These are phyloP conservation scores for Cladobotryum mycophilum DNA, from an alignment of 2,329 filamentous ascomycete species.

Conservation along the genomic window DNA sequence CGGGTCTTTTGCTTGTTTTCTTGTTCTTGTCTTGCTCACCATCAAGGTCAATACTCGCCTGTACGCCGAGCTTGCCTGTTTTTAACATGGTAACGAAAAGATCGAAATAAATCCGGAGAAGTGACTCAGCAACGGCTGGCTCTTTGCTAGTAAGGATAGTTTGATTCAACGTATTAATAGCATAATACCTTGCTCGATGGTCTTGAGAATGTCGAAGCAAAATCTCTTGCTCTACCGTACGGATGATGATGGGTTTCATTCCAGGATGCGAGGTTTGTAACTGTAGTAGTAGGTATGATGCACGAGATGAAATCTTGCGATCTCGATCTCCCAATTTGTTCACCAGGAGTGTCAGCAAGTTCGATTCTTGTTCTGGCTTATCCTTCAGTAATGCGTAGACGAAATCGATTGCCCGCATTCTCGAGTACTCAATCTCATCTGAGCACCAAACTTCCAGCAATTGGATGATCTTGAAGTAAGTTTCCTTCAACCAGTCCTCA, in stretches of 20 bases:
- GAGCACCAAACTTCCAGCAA: constrained; percentile 88
- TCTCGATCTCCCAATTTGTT: constrained; percentile 96
- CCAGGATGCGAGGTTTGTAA: constrained; percentile 80
- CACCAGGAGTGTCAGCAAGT: constrained; percentile 81
- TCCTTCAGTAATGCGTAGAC: constrained; percentile 88
- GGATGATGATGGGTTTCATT: constrained; percentile 88
- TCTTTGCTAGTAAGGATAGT: constrained; percentile 85
- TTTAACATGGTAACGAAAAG: constrained; percentile 81
- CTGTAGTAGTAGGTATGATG: constrained; percentile 90
- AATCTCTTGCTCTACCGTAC: constrained; percentile 78
- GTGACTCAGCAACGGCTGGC: constrained; percentile 68
- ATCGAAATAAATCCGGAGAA: constrained; percentile 88
- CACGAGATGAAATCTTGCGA: constrained; percentile 89
- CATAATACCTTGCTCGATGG: constrained; percentile 87
- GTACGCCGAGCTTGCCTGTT: constrained; percentile 34
- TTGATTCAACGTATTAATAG: constrained; percentile 93
- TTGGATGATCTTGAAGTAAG: constrained; percentile 90
- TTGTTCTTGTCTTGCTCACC: constrained; percentile 22
- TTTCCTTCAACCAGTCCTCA: constrained; percentile 91
- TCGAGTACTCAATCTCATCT: constrained; percentile 91
- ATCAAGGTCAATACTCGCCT: constrained; percentile 41
- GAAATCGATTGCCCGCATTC: constrained; percentile 81
- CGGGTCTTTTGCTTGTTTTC: constrained; percentile 10
- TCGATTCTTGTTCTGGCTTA: constrained; percentile 96
- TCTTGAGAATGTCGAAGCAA: constrained; percentile 83